These are phyloP conservation scores for Oryza longistaminata DNA, from an alignment of 176 grass and related monocot genomes.

Conservation along the genomic window DNA sequence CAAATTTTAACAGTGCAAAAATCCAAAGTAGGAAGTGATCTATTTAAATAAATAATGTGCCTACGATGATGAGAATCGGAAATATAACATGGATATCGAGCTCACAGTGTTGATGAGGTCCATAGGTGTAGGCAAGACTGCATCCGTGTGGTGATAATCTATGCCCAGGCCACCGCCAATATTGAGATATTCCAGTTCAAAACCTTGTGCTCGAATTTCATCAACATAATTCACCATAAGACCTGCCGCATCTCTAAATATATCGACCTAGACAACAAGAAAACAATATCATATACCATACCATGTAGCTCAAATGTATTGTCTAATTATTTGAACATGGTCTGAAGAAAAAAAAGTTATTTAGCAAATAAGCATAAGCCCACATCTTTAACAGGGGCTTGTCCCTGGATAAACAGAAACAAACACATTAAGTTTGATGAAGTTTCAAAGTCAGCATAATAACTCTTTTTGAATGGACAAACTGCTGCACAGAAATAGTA, in stretches of 20 bases:
- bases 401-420: no score
- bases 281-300: slow-evolving; percentile 15
- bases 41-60: not conserved
- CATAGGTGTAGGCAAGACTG: slow-evolving; percentile 84
- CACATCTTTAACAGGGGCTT: not conserved
- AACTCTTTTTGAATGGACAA: not conserved
- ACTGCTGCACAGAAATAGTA: not conserved
- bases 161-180: slow-evolving; percentile 95
- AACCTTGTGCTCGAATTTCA: slow-evolving; percentile 91
- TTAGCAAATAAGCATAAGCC: not conserved
- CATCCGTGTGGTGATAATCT: slow-evolving; percentile 84
- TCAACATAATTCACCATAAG: slow-evolving; percentile 93
- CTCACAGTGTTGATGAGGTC: slow-evolving; percentile 96
- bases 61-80: slow-evolving; percentile 30
- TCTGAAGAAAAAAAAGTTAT: not conserved
- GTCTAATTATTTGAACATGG: not conserved
- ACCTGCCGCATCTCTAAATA: slow-evolving; percentile 96
- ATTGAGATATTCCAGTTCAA: slow-evolving; percentile 90
- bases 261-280: slow-evolving; percentile 70
- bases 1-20: slow-evolving; percentile 4
- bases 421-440: not conserved
- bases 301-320: not conserved
- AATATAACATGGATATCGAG: slow-evolving; percentile 19
- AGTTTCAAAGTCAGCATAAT: not conserved
- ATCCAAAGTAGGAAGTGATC: not conserved